These are phyloP conservation scores for Emiliania huxleyi DNA, from an alignment of 78 protist species.

Conservation along the genomic window DNA sequence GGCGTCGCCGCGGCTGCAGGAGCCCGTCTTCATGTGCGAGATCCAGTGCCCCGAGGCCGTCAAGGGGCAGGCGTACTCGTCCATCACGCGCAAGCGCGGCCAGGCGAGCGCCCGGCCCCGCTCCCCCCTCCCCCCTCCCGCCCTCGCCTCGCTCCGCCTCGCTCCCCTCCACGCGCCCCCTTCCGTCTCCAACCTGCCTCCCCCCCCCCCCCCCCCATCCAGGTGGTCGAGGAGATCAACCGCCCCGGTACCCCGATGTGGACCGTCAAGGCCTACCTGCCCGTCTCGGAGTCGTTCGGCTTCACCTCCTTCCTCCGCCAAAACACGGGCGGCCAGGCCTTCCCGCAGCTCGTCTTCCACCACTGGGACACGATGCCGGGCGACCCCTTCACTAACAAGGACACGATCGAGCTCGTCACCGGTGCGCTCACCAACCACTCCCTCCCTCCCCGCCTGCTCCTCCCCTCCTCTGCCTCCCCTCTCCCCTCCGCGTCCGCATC, in stretches of 20 bases:
- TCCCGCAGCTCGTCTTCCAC: conserved; percentile 98
- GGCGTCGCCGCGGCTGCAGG: conserved; percentile 86
- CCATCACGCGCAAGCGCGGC: conserved; percentile 91
- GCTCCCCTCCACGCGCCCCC: too few species aligned
- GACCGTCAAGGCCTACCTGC: conserved; percentile 91
- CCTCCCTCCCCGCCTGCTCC: too few species aligned
- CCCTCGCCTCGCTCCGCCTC: too few species aligned
- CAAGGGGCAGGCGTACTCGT: conserved; percentile 90
- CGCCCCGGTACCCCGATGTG: conserved; percentile 13
- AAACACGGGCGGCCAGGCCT: conserved; percentile 98
- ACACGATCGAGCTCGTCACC: not conserved
- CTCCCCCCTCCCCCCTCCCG: conserved; percentile 78
- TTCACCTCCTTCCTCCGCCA: conserved; percentile 90
- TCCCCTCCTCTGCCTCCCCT: too few species aligned
- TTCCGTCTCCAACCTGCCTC: too few species aligned
- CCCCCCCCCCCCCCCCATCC: too few species aligned
- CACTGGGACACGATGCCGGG: conserved; percentile 89
- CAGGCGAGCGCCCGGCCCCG: too few species aligned
- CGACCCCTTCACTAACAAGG: conserved; percentile 69
- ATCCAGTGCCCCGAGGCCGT: conserved; percentile 83
- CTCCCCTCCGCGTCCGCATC: not conserved
- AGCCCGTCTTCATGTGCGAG: conserved; percentile 95
- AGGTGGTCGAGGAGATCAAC: not conserved
- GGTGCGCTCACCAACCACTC: too few species aligned
- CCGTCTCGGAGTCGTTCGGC: conserved; percentile 99